phyloP scores from a whole-genome alignment of 768 basidiomycete species.

The Mycena rosella region DNA sequence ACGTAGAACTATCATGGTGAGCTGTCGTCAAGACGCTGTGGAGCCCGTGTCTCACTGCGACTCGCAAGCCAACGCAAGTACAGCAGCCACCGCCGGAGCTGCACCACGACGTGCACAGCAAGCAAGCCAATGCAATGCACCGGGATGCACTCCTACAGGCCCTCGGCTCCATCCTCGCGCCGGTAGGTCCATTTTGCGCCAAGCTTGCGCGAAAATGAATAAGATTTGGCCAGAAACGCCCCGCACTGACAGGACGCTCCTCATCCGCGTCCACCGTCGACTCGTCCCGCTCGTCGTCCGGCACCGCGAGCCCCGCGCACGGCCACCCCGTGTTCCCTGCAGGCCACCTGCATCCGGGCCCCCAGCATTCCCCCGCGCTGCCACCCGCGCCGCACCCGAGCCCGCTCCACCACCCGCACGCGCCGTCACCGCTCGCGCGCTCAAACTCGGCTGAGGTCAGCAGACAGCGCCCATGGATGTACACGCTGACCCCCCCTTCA shows the following conservation, averaged over 20 bases:
- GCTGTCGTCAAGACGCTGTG: constrained; percentile 20
- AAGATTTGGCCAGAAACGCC: constrained; percentile 60
- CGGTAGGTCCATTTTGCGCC: constrained; percentile 55
- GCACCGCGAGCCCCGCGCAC: constrained; percentile 62
- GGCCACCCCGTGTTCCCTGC: constrained; percentile 42
- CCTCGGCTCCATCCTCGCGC: constrained; percentile 70
- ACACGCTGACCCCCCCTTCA: constrained; percentile 25
- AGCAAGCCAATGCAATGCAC: constrained; percentile 53
- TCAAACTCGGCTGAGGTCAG: constrained; percentile 23
- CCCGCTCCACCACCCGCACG: constrained; percentile 38
- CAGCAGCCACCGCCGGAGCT: constrained; percentile 26
- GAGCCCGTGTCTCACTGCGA: neutral
- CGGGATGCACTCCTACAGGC: constrained; percentile 67
- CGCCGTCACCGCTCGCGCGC: constrained; percentile 24
- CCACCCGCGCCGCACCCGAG: constrained; percentile 28
- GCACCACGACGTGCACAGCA: constrained; percentile 31
- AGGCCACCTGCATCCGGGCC: constrained; percentile 23
- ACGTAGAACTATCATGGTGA: constrained; percentile 25
- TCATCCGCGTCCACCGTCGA: constrained; percentile 47
- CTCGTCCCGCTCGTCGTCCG: constrained; percentile 61
- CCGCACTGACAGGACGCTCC: constrained; percentile 36
- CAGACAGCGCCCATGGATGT: neutral
- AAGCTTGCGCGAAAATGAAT: constrained; percentile 7
- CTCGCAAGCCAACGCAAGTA: constrained; percentile 23
- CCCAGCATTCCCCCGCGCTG: constrained; percentile 13